phyloP scores from a whole-genome alignment of 768 basidiomycete species.

The Mycena galopus region DNA sequence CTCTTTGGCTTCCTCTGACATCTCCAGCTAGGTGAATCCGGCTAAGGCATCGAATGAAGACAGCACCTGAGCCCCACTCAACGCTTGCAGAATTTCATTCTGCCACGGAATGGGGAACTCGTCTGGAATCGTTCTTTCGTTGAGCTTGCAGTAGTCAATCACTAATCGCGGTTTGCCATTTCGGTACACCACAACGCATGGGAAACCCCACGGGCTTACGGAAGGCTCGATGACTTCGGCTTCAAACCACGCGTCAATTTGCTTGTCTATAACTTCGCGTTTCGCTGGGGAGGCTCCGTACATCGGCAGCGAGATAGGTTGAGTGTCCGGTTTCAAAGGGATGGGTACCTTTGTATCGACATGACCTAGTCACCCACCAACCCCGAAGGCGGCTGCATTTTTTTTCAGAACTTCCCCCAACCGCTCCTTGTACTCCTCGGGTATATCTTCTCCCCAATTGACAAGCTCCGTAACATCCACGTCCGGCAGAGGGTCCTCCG shows the following conservation, averaged over 20 bases:
- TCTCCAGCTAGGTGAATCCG: conserved; percentile 48
- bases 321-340: too few relatives aligned
- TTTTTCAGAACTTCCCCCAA: conserved; percentile 17
- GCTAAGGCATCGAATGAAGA: too few relatives aligned
- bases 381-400: conserved; percentile 35
- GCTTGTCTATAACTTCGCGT: too few relatives aligned
- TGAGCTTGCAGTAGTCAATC: too few relatives aligned
- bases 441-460: not conserved
- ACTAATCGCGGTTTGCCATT: too few relatives aligned
- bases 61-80: conserved; percentile 36
- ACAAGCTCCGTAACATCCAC: not conserved
- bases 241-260: too few relatives aligned
- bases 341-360: conserved; percentile 37
- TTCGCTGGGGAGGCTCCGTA: too few relatives aligned
- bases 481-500: not conserved
- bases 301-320: too few relatives aligned
- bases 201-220: too few relatives aligned
- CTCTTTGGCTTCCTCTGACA: conserved; percentile 37
- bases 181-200: too few relatives aligned
- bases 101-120: conserved; percentile 47
- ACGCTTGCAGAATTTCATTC: conserved; percentile 40
- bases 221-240: too few relatives aligned
- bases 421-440: not conserved
- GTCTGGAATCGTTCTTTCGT: not conserved
- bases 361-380: conserved; percentile 40